Evolutionary conservation across 345 rosid species (phyloP), one percentile per base, ranked within the genome.

Genomic region (Salix brachista): DNA sequence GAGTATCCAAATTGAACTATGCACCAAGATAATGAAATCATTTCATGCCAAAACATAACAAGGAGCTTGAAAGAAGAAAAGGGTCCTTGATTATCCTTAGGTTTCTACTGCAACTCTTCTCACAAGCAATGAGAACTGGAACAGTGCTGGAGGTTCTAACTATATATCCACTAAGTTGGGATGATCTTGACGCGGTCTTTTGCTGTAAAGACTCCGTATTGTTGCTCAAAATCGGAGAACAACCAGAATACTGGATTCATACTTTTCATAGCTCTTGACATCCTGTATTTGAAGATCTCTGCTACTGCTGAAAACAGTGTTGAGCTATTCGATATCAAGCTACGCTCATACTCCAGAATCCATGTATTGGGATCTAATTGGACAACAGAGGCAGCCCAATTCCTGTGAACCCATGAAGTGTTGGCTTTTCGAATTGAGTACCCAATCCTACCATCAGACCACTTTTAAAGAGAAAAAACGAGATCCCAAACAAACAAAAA

Each of bases 321-420:
- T 13, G 87, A 82, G 60, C 83, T 79, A 23, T 90, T 90, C 74
- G 83, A 71, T 32, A 83, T 78, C 25, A 86, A 82, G 83, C 88
- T 92, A 65, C 76, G 74, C 18, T 75, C 75, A 42, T 96, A 92
- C 89, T 93, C 97, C 64, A 93, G 85, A 80, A 93, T 73, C 94
- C 97, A 86, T 39, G 98, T 91, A 60, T 85, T 88, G 28, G 92
- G 92, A 83, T 91, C 96, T 44, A 92, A 77, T 34, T 94, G 97
- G 74, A 92, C 79, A 34, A 82, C 85, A 0, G 97, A 86, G 25
- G 89, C 76, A 61, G 83, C 73, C 94, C 89, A 91, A 82, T 83
- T 87, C 70, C 75, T 76, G 42, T 82, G 87, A 71, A 52, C 75
- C 97, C 97, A 89, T 1, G 97, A 89, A 73, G 76, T 62, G 69